Percentiles rank a stretch among this genome's conserved stretches.
Conservation (phyloP, 2,329 filamentous ascomycete genomes). For the Aspergillus chevalieri region DNA sequence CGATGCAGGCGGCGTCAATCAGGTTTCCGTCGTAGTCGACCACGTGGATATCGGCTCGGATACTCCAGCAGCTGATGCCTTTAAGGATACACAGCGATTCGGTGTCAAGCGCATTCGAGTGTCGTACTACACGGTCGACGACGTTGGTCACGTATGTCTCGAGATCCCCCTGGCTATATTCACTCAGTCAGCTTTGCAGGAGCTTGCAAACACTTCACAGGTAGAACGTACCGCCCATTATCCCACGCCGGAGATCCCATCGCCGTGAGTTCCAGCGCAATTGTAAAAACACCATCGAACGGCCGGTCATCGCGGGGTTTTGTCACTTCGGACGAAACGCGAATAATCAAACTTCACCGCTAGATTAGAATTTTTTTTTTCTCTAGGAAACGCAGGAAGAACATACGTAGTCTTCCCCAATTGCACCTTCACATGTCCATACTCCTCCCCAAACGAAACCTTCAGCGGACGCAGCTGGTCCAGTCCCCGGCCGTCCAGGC, state of each 20-base stretch:
- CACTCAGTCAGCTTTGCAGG: constrained; percentile 6
- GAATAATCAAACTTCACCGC: constrained; percentile 63
- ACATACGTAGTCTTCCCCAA: constrained; percentile 81
- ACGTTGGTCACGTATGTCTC: constrained; percentile 82
- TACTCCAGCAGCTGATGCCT: constrained; percentile 82
- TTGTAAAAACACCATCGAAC: constrained; percentile 92
- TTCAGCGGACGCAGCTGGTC: constrained; percentile 74
- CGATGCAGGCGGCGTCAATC: constrained; percentile 77
- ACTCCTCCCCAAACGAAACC: constrained; percentile 80
- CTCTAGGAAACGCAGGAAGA: not conserved
- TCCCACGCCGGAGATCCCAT: constrained; percentile 91
- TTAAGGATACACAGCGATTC: constrained; percentile 93
- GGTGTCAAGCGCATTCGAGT: constrained; percentile 86
- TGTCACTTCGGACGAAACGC: constrained; percentile 81
- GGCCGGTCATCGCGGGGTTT: constrained; percentile 81
- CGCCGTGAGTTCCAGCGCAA: constrained; percentile 81
- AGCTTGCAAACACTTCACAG: not conserved
- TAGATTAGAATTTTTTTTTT: not conserved
- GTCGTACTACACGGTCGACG: constrained; percentile 88
- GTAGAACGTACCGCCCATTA: constrained; percentile 57
- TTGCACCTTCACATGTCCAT: constrained; percentile 79
- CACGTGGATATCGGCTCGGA: constrained; percentile 87
- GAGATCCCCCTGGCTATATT: constrained; percentile 63
- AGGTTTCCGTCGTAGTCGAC: constrained; percentile 87
- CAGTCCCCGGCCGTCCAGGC: constrained; percentile 74